These are phyloP conservation scores for Penstemon eatonii DNA, from an alignment of 257 asterid genomes.

Conservation along the genomic window DNA sequence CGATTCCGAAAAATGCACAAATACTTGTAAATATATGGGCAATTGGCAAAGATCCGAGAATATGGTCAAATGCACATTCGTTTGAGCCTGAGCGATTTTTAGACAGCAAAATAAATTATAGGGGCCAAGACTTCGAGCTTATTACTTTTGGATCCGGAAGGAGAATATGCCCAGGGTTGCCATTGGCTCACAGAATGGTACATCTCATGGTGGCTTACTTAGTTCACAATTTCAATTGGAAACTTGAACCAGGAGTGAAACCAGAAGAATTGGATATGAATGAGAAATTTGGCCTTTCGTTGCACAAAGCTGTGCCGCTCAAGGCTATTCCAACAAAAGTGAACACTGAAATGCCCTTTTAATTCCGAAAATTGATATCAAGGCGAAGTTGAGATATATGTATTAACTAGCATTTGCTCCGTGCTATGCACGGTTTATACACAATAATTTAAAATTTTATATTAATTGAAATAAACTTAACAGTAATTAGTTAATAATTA, in stretches of 20 bases:
- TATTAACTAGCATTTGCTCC: too few relatives aligned
- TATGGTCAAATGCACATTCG: background rate
- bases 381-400: too few relatives aligned
- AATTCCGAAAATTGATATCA: too few relatives aligned
- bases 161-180: slow-evolving; percentile 1
- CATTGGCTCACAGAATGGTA: background rate
- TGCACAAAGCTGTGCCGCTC: background rate
- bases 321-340: background rate
- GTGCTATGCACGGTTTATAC: too few relatives aligned
- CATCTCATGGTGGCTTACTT: background rate
- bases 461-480: too few relatives aligned
- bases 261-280: background rate
- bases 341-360: too few relatives aligned
- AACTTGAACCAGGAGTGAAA: background rate
- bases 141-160: background rate
- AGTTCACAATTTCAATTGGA: background rate
- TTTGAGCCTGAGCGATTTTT: slow-evolving; percentile 1
- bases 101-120: background rate
- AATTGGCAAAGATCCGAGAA: background rate
- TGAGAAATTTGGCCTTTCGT: background rate
- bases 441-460: too few relatives aligned
- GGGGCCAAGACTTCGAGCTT: background rate
- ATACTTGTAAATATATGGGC: background rate
- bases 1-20: too few relatives aligned
- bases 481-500: too few relatives aligned